Base-by-base conservation (phyloP, 2,329 filamentous ascomycete genomes). In the Claviceps fusiformis region DNA sequence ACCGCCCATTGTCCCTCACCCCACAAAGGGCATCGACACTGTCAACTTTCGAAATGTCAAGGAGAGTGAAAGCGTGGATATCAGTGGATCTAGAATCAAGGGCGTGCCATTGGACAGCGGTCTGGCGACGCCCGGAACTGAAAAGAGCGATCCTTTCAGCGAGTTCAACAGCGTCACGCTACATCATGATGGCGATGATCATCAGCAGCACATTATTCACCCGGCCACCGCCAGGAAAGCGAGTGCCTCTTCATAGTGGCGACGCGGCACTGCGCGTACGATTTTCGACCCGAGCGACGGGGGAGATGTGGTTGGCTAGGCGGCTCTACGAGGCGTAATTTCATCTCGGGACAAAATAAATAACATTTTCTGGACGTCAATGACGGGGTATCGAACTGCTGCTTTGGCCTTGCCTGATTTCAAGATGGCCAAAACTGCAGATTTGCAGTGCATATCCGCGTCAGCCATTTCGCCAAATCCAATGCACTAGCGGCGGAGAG, bases 161-260 rank as follows among this genome's bases (percentile, higher is more conserved):
- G 93, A 97, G 70, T 98, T 98, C 72, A 98, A 97, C 76, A 95
- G 89, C 67, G 91, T 98, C 46, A 98, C 93, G 52, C 76, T 98
- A 58, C 92, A 97, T 70, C 93, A 98, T 67, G 93, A 97, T 55
- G 93, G 90, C 17, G 92, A 96, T 62, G 87, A 90, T 52, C 75
- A 83, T 55, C 60, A 60, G 54, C 60, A 60, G 49, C 67, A 72
- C 54, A 64, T 65, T 29, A 59, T 60, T 43, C 58, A 59, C 39
- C 50, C 60, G 61, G 31, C 33, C 11, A 11, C 37, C 11, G n/a
- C 15, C 41, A 50, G 50, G 48, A 47, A 56, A 50, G 55, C 46
- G 8, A 54, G 51, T 50, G 55, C 55, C 35, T 54, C 52, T 17
- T 56, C 55, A 56, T 56, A 56, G 47, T 54, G 33, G 51, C 46